These are phyloP conservation scores for Botrytis hyacinthi DNA, from an alignment of 2,329 filamentous ascomycete genomes.

Conservation along the genomic window DNA sequence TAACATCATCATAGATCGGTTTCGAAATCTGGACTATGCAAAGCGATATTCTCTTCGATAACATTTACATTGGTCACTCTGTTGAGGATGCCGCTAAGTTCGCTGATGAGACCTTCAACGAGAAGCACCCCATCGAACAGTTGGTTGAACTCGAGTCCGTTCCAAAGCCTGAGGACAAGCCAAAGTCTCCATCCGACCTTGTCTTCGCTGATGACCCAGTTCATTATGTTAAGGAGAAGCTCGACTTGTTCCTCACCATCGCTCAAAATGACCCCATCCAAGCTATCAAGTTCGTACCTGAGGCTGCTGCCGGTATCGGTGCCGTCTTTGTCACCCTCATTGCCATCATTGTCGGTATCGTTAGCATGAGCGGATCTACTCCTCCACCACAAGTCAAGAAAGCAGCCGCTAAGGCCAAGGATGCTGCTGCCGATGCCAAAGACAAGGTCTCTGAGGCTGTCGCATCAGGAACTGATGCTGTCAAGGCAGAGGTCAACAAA, in stretches of 20 bases:
- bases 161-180: slow-evolving; percentile 66
- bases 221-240: slow-evolving; percentile 84
- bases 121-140: slow-evolving; percentile 83
- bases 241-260: slow-evolving; percentile 85
- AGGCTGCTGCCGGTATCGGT: slow-evolving; percentile 78
- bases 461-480: slow-evolving; percentile 64
- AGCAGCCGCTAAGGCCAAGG: slow-evolving; percentile 61
- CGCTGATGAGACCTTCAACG: slow-evolving; percentile 81
- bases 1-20: slow-evolving; percentile 63
- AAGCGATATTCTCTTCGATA: slow-evolving; percentile 97
- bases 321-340: slow-evolving; percentile 69
- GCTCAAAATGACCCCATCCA: slow-evolving; percentile 75
- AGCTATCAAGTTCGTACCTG: slow-evolving; percentile 85
- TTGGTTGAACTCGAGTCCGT: slow-evolving; percentile 73
- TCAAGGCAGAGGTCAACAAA: slow-evolving; percentile 55
- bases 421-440: slow-evolving; percentile 73
- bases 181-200: slow-evolving; percentile 71
- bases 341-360: slow-evolving; percentile 64
- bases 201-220: slow-evolving; percentile 91
- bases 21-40: slow-evolving; percentile 99
- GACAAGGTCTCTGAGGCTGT: slow-evolving; percentile 65
- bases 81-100: slow-evolving; percentile 87
- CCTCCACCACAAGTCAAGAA: slow-evolving; percentile 73
- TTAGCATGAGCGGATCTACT: slow-evolving; percentile 62
- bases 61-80: slow-evolving; percentile 99